Conservation (phyloP, 2,329 filamentous ascomycete genomes). For the Alternaria gaisen region DNA sequence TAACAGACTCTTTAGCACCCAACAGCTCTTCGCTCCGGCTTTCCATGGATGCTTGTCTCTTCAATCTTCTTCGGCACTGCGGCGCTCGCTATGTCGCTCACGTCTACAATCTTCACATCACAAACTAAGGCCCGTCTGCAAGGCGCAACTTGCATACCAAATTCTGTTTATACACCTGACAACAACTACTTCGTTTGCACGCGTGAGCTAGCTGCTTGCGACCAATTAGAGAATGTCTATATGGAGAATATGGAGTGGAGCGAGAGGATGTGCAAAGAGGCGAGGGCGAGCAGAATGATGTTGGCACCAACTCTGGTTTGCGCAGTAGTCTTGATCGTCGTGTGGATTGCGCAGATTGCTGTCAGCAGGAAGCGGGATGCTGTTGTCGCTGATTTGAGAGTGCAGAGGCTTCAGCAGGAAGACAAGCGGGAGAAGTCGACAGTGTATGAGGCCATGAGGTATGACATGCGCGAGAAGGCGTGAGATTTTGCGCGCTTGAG, state of each 20-base stretch:
- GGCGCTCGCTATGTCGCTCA: not conserved
- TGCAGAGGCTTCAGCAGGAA: not conserved
- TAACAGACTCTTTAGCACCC: not conserved
- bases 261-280: not conserved
- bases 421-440: not conserved
- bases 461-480: not conserved
- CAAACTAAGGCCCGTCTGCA: not conserved
- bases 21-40: not conserved
- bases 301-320: not conserved
- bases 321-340: not conserved
- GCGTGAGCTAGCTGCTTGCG: constrained; percentile 7
- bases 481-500: not conserved
- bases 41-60: not conserved
- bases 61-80: not conserved
- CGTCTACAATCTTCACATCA: not conserved
- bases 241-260: not conserved
- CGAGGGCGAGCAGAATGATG: not conserved
- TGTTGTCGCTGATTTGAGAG: not conserved
- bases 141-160: not conserved
- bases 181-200: not conserved
- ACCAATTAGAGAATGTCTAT: not conserved
- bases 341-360: not conserved
- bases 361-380: not conserved
- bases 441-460: not conserved
- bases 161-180: not conserved